Base-by-base conservation (phyloP, 2,329 filamentous ascomycete genomes). In the Neophaeococcomyces mojaviensis region DNA sequence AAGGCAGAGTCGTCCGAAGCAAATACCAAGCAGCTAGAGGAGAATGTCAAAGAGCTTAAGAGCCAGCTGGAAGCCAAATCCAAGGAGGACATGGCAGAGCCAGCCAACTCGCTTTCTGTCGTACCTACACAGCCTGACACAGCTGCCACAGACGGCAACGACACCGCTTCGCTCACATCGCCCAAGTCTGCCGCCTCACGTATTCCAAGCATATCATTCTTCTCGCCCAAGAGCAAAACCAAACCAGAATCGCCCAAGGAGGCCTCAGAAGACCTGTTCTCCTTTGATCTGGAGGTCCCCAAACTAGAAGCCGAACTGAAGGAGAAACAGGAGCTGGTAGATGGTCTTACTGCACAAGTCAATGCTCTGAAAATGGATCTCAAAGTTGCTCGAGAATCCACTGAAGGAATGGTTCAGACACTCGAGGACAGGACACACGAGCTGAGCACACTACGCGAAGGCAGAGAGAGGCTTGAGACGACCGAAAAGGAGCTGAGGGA, bases 221-320 rank as follows among this genome's bases (percentile, higher is more conserved):
- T 68, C 45, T 68, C 66, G 15, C 64, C 65, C 13, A 64, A 61
- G 39, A 48, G 55, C 13, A 66, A 61, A 46, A 42, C 64, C 2
- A 43, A 58, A 9, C 61, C 59, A 39, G 24, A 31, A 10, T 34
- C 38, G 13, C 59, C 64, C 6, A 56, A 64, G 28, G 63, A 65
- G 28, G 63, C 64, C 13, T 62, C 65, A 19, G 85, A 89, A 53
- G 86, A 94, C 39, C 84, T 96, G 65, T 96, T 96, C 66, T 95
- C 88, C 0, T 94, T 88, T 57, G 89, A 97, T 48, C 83, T 84
- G 41, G 90, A 97, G 65, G 73, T 94, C 12, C 85, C 86, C 2
- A 79, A 86, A 44, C 68, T 95, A n/a, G 84, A 94, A 58, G 74
- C 77, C 1, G 84, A 92, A 55, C 64, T 92, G 3, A 74, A 81